Base-by-base conservation (phyloP, 1,139 yeast species). In the Kluyveromyces sp. region DNA sequence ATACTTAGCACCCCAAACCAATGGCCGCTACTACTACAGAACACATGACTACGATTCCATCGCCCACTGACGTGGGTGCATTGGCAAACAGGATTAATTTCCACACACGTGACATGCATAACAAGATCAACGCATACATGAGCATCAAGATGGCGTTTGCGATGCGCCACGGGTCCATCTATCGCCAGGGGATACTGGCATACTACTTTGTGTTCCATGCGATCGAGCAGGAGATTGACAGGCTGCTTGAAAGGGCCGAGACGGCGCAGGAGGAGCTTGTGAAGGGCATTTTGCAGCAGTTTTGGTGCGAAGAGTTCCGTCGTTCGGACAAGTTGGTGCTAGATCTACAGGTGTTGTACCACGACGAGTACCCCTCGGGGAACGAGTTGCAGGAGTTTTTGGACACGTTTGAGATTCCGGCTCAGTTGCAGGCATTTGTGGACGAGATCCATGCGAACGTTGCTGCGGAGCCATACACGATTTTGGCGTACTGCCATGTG, bases 401-500 rank as follows among this genome's bases (percentile, higher is more conserved):
- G 39, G 42, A 41, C 32, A 40, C 43, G 28, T 37, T 46, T 41
- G 43, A 41, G 31, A 43, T 75, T 34, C 73, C 84, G 69, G 68
- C 77, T 1, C 76, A 75, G 53, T 89, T 84, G 64, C 75, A 78
- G 44, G 78, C 69, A 38, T 83, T 83, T 58, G 74, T 73, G 34
- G 65, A 79, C 40, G 89, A 82, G 61, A 83, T 87, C 47, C 66
- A 71, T 43, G 60, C 67, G 42, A 74, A 71, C 5, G 74, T 83
- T 27, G 61, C 63, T 33, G 79, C 75, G 43, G 81, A 82, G 58
- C 95, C 95, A 6, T 78, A 83, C 58, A 66, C 84, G 34, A 66
- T 86, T 36, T 70, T 87, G 48, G 95, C 95, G n/a, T 86, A 86
- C 65, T 77, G 87, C 69, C 95, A 86, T 61, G 94, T 85, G 40